phyloP scores from a whole-genome alignment of 768 basidiomycete genomes.

The Exsudoporus frostii region DNA sequence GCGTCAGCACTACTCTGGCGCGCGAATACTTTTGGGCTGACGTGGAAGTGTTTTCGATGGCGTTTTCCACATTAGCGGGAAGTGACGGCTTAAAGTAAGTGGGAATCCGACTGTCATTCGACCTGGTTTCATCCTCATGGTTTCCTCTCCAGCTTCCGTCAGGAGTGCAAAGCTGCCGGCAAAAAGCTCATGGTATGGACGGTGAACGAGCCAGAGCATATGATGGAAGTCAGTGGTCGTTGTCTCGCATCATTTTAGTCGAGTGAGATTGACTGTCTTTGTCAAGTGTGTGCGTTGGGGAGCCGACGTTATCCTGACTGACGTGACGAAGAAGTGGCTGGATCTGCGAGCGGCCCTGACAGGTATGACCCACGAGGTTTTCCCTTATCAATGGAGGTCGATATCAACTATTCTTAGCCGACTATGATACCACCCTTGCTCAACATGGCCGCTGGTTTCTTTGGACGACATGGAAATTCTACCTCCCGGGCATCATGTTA shows the following conservation, averaged over 20 bases:
- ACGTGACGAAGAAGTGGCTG: slow-evolving; percentile 67
- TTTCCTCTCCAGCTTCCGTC: slow-evolving; percentile 57
- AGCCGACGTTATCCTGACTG: slow-evolving; percentile 75
- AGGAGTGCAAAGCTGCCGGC: slow-evolving; percentile 72
- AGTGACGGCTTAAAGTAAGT: slow-evolving; percentile 68
- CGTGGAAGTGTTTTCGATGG: slow-evolving; percentile 84
- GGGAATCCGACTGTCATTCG: not conserved
- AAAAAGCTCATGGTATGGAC: slow-evolving; percentile 96
- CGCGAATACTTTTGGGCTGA: slow-evolving; percentile 87
- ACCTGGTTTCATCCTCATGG: slow-evolving; percentile 3
- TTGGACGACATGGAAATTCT: slow-evolving; percentile 66
- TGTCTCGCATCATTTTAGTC: not conserved
- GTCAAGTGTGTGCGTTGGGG: slow-evolving; percentile 74
- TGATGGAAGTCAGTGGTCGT: slow-evolving; percentile 71
- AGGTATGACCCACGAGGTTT: slow-evolving; percentile 36
- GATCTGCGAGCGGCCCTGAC: slow-evolving; percentile 56
- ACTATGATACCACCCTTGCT: slow-evolving; percentile 63
- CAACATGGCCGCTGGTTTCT: slow-evolving; percentile 67
- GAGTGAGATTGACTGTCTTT: not conserved
- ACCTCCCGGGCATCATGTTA: slow-evolving; percentile 45
- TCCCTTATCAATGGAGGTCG: not conserved
- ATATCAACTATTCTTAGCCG: slow-evolving; percentile 37
- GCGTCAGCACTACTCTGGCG: slow-evolving; percentile 65
- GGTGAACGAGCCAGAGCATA: slow-evolving; percentile 83
- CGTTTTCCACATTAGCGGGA: slow-evolving; percentile 68